These are phyloP conservation scores for Irineochytrium annulatum DNA, from an alignment of 192 early-diverging fungal species.

Conservation along the genomic window DNA sequence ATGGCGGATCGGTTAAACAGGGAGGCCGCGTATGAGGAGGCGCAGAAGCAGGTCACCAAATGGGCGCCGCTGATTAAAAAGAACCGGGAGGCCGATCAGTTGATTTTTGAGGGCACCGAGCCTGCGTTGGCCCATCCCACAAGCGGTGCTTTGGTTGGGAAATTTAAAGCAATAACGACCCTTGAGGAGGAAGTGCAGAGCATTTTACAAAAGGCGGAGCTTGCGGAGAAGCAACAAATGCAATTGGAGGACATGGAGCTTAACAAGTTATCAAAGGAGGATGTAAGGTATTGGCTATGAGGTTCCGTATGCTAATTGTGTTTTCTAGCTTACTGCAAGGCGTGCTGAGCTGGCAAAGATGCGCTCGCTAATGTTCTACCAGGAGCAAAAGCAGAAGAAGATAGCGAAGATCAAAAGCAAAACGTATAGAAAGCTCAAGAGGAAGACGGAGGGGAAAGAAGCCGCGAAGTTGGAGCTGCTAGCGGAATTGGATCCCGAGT, in stretches of 20 bases:
- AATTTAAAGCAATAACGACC: slow-evolving; percentile 56
- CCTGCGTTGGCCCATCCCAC: slow-evolving; percentile 34
- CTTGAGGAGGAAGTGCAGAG: slow-evolving; percentile 77
- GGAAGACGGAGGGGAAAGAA: slow-evolving; percentile 68
- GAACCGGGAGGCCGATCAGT: slow-evolving; percentile 80
- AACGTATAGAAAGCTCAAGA: slow-evolving; percentile 82
- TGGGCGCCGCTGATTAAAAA: slow-evolving; percentile 80
- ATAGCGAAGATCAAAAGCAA: slow-evolving; percentile 98
- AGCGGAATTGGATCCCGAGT: slow-evolving; percentile 57
- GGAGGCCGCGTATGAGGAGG: slow-evolving; percentile 75
- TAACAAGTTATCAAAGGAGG: slow-evolving; percentile 76
- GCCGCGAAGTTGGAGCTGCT: slow-evolving; percentile 42
- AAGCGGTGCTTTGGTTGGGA: slow-evolving; percentile 53
- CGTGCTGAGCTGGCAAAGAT: slow-evolving; percentile 80
- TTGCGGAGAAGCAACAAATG: slow-evolving; percentile 74
- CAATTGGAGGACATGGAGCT: slow-evolving; percentile 83
- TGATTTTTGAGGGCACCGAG: slow-evolving; percentile 62
- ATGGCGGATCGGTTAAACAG: slow-evolving; percentile 84
- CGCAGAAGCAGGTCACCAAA: slow-evolving; percentile 76
- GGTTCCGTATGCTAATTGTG: slow-evolving; percentile 10
- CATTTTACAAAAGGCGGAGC: slow-evolving; percentile 65
- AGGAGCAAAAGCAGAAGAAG: slow-evolving; percentile 86
- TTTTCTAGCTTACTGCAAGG: slow-evolving; percentile 42
- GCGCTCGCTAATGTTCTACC: slow-evolving; percentile 90
- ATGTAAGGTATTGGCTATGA: slow-evolving; percentile 41